Base-by-base conservation (phyloP, 805 yeast genomes). In the Saccharomyces paradoxus region DNA sequence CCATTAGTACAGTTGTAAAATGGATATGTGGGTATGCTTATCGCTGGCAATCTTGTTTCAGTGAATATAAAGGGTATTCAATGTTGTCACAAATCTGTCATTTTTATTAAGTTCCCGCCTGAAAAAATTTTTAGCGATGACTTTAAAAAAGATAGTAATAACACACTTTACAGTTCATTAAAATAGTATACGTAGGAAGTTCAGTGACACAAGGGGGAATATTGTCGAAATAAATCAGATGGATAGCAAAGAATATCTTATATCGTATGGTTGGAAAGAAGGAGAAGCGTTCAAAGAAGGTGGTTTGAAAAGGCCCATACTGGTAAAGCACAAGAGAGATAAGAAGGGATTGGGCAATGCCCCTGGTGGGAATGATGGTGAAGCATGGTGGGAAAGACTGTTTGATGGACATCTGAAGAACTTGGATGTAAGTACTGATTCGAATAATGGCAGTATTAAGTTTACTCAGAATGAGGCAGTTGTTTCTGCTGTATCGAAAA, bases 341-440 rank as follows among this genome's bases (percentile, higher is more conserved):
- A 84, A 83, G 55, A 90, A 89, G 66, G 99, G 99, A 9, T 76
- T 92, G 27, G 99, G 99, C 0, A 85, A 86, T 65, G 83, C 81
- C 27, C 73, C 76, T 49, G 78, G 79, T 26, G 73, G 76, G 9
- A 84, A 82, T 51, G 94, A 89, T 60, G 80, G 84, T 14, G 96
- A 88, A 59, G 86, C 89, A 49, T 92, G 99, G 99, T 92, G 99
- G 99, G 99, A 92, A 61, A 79, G 88, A 59, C 76, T 92, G 48
- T 94, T 94, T 73, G 97, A 92, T 70, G 97, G 97, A 1, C 97
- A 90, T 60, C 77, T 92, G 59, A 88, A 89, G 65, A 80, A 82
- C 8, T 68, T 94, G 51, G 89, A 87, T 55, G 88, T 89, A 7
- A 68, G 59, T 22, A 57, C 55, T 14, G 61, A 52, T 21, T 55